These are phyloP conservation scores for Penicillium maclennaniae DNA, from an alignment of 495 filamentous ascomycete species.

Conservation along the genomic window DNA sequence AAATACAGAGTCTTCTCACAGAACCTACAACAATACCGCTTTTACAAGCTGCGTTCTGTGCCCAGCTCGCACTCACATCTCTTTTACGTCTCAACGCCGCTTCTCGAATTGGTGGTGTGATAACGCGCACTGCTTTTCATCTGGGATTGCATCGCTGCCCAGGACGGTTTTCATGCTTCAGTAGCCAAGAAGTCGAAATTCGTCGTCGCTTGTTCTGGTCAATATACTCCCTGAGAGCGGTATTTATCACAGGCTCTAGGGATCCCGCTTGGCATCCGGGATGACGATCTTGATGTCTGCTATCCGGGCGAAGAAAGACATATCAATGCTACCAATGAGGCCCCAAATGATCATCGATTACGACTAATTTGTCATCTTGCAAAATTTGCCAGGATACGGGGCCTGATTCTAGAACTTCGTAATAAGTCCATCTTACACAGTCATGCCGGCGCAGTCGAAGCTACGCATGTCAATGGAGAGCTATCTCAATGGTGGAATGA, in stretches of 20 bases:
- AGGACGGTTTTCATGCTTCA: conserved; percentile 38
- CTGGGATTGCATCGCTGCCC: conserved; percentile 50
- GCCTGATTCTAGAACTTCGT: conserved; percentile 42
- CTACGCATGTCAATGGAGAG: conserved; percentile 34
- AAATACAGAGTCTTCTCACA: conserved; percentile 32
- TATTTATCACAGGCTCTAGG: conserved; percentile 49
- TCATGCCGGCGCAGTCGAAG: conserved; percentile 30
- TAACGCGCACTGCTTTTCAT: conserved; percentile 45
- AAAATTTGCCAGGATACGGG: conserved; percentile 40
- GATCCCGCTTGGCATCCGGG: conserved; percentile 45
- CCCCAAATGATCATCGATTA: conserved; percentile 21
- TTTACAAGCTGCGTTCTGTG: conserved; percentile 43
- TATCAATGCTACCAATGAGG: not conserved
- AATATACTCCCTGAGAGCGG: conserved; percentile 46
- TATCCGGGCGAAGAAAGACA: conserved; percentile 41
- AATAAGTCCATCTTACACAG: conserved; percentile 45
- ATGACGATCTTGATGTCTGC: conserved; percentile 53
- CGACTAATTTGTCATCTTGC: conserved; percentile 35
- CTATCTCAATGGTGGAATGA: conserved; percentile 46
- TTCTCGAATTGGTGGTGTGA: conserved; percentile 44
- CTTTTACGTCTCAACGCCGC: conserved; percentile 47
- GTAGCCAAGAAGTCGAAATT: conserved; percentile 32
- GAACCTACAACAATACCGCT: conserved; percentile 35
- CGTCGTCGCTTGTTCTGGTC: conserved; percentile 49
- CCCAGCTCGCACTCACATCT: conserved; percentile 45